These are phyloP conservation scores for Coemansia sp. DNA, from an alignment of 192 early-diverging fungal genomes.

Conservation along the genomic window DNA sequence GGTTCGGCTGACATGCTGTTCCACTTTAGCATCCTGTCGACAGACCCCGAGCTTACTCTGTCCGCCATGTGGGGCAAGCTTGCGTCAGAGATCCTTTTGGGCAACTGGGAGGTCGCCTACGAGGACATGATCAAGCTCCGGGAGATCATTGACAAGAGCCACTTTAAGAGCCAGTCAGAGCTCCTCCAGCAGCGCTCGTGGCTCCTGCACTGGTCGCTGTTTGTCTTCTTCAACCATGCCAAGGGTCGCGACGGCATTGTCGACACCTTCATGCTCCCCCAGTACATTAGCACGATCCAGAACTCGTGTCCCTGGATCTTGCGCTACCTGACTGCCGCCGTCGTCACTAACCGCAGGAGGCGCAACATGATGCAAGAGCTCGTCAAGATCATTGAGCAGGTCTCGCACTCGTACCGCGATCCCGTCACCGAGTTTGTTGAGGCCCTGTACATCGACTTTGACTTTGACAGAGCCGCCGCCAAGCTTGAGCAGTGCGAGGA, in stretches of 20 bases:
- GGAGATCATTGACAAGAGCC: constrained; percentile 84
- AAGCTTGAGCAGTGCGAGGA: constrained; percentile 86
- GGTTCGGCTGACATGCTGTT: constrained; percentile 91
- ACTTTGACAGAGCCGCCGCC: constrained; percentile 88
- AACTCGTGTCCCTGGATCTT: constrained; percentile 96
- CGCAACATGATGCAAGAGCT: constrained; percentile 86
- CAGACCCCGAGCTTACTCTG: constrained; percentile 77
- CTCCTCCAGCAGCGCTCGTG: constrained; percentile 92
- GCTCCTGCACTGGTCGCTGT: constrained; percentile 96
- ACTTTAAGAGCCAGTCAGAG: constrained; percentile 71
- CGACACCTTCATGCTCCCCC: constrained; percentile 87
- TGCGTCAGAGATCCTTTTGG: constrained; percentile 87
- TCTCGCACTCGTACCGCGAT: constrained; percentile 78
- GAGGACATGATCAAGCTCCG: constrained; percentile 86
- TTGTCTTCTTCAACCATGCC: constrained; percentile 98
- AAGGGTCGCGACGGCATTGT: constrained; percentile 92
- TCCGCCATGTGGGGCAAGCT: constrained; percentile 97
- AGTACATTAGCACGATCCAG: constrained; percentile 97
- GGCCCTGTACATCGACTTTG: constrained; percentile 88
- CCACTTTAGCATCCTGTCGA: constrained; percentile 93
- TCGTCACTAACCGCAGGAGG: constrained; percentile 87
- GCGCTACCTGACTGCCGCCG: constrained; percentile 88
- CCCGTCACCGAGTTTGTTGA: constrained; percentile 94
- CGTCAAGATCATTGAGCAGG: constrained; percentile 85
- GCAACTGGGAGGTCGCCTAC: constrained; percentile 91